These are phyloP conservation scores for Ceratocystiopsis sp. DNA, from an alignment of 2,329 filamentous ascomycete genomes.

Conservation along the genomic window DNA sequence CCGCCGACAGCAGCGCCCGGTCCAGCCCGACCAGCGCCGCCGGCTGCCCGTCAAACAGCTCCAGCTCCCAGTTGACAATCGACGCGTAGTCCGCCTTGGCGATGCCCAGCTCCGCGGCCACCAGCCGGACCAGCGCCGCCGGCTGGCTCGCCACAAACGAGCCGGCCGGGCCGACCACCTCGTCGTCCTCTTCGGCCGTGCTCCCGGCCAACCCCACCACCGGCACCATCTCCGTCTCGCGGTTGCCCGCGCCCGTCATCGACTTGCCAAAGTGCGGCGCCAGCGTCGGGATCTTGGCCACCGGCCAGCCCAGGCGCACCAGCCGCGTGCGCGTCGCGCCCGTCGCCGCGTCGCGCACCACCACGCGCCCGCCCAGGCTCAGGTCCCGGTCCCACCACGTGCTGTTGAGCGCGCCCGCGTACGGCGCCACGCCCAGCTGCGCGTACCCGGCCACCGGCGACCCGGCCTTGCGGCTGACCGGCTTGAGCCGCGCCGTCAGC, in stretches of 20 bases:
- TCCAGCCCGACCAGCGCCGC: conserved; percentile 71
- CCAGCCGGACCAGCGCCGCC: conserved; percentile 65
- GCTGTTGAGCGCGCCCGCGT: conserved; percentile 68
- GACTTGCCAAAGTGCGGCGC: conserved; percentile 84
- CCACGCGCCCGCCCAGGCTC: conserved; percentile 72
- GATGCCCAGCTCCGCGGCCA: conserved; percentile 62
- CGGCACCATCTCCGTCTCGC: conserved; percentile 85
- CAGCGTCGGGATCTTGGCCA: conserved; percentile 79
- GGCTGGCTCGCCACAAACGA: conserved; percentile 76
- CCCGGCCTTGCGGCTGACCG: conserved; percentile 65
- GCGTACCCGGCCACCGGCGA: conserved; percentile 71
- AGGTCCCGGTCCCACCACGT: conserved; percentile 98
- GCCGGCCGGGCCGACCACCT: conserved; percentile 40
- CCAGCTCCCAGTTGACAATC: conserved; percentile 93
- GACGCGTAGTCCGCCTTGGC: conserved; percentile 45
- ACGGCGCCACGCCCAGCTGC: conserved; percentile 83
- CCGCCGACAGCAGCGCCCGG: conserved; percentile 86
- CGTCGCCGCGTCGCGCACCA: conserved; percentile 54
- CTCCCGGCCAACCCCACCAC: conserved; percentile 78
- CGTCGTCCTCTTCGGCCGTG: conserved; percentile 24
- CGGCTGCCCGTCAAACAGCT: conserved; percentile 82
- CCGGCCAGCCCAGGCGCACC: conserved; percentile 84
- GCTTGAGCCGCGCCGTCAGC: conserved; percentile 79
- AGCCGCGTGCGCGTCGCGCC: conserved; percentile 68
- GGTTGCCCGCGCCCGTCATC: conserved; percentile 52